Conservation (phyloP, 192 early-diverging fungal genomes). For the Chytriomyces sp. region DNA sequence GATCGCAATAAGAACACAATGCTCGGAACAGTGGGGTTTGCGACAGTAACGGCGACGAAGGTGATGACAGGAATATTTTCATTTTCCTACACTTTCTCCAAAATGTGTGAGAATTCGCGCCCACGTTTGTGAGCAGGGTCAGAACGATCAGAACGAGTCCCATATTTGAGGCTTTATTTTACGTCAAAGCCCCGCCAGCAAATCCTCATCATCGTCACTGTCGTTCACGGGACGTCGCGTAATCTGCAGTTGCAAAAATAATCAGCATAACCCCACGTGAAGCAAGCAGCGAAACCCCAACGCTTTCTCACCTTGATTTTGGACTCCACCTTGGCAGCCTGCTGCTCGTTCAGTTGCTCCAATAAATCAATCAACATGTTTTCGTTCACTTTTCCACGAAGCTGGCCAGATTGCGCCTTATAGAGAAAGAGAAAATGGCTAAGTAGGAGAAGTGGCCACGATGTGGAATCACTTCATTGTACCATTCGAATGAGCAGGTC, state of each 20-base stretch:
- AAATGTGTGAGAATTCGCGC: no score
- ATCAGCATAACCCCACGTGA: background rate
- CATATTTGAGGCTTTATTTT: background rate
- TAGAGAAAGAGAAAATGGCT: background rate
- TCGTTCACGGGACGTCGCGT: constrained; percentile 39
- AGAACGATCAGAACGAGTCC: background rate
- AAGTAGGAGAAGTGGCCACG: background rate
- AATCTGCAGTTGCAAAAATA: constrained; percentile 2
- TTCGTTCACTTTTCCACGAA: constrained; percentile 82
- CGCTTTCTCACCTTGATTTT: constrained; percentile 72
- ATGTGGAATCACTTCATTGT: background rate
- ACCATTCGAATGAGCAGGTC: constrained; percentile 89
- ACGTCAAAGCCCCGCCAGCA: constrained; percentile 32
- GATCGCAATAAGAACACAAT: no score
- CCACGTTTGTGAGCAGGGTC: background rate
- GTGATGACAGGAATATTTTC: background rate
- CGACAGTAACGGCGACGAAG: background rate
- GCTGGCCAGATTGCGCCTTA: constrained; percentile 74
- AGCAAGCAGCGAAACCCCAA: background rate
- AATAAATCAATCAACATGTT: constrained; percentile 83
- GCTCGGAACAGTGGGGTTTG: background rate
- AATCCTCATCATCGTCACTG: constrained; percentile 47
- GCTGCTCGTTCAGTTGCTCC: constrained; percentile 77
- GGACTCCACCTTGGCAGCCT: constrained; percentile 52
- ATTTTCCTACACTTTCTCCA: no score